Evolutionary conservation across 2,329 filamentous ascomycete species (phyloP).

Genomic region (Nemania diffusa): DNA sequence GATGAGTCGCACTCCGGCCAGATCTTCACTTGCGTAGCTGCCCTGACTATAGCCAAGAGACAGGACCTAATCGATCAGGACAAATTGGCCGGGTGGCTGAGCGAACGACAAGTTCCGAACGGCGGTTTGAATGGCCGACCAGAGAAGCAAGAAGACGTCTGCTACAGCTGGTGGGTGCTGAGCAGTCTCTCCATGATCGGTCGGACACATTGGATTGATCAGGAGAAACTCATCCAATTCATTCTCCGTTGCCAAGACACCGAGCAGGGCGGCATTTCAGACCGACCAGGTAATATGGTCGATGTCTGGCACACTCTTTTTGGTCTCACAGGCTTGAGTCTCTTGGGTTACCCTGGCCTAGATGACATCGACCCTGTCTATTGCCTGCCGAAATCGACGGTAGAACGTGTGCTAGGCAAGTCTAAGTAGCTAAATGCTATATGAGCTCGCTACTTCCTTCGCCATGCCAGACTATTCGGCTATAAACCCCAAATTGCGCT

Average conservation of each 20-base stretch:
- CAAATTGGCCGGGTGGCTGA: conserved; percentile 87
- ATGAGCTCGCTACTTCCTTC: not conserved
- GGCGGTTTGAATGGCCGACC: conserved; percentile 94
- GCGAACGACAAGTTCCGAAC: conserved; percentile 86
- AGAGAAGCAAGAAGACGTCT: conserved; percentile 96
- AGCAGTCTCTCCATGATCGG: conserved; percentile 91
- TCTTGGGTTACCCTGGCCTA: conserved; percentile 80
- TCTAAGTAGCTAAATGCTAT: conserved; percentile 42
- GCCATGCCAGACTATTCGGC: not conserved
- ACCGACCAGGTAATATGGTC: conserved; percentile 92
- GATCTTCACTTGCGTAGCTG: conserved; percentile 92
- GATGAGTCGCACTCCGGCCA: conserved; percentile 96
- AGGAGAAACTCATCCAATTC: conserved; percentile 78
- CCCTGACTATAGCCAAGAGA: conserved; percentile 82
- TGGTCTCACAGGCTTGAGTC: conserved; percentile 85
- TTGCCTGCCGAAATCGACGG: conserved; percentile 78
- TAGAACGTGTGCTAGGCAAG: conserved; percentile 65
- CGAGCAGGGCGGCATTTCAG: conserved; percentile 85
- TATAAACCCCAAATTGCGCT: not conserved
- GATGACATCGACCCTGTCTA: conserved; percentile 89
- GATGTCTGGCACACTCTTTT: conserved; percentile 98
- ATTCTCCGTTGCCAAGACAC: conserved; percentile 90
- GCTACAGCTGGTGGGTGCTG: conserved; percentile 99
- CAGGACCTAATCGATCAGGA: conserved; percentile 86
- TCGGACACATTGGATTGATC: conserved; percentile 92